Evolutionary conservation across 1,284 basidiomycete species (phyloP).

Genomic region (Mycena citricolor): DNA sequence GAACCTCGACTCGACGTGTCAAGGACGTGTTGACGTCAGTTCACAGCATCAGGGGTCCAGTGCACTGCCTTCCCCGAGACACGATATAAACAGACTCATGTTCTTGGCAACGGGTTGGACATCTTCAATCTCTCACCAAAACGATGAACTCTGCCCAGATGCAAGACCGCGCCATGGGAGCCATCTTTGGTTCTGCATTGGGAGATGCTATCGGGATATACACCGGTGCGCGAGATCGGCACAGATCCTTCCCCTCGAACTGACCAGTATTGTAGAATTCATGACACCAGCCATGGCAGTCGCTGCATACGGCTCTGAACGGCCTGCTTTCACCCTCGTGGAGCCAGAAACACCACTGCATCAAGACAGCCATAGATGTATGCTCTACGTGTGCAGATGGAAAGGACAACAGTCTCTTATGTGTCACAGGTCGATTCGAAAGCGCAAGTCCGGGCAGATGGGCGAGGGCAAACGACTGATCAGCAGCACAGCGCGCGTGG

Average conservation of each 20-base stretch:
- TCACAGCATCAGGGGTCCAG: too few species aligned
- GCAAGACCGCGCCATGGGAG: slow-evolving; percentile 23
- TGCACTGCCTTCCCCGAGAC: too few species aligned
- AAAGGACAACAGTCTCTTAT: neutral
- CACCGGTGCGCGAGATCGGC: slow-evolving; percentile 19
- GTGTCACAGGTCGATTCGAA: slow-evolving; percentile 17
- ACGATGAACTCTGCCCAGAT: slow-evolving; percentile 15
- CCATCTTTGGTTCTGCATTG: slow-evolving; percentile 25
- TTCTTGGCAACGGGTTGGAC: too few species aligned
- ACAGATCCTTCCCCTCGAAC: slow-evolving; percentile 1
- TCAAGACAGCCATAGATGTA: slow-evolving; percentile 20
- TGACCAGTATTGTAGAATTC: slow-evolving; percentile 12
- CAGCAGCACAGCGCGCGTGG: slow-evolving; percentile 23
- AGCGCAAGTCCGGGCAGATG: neutral
- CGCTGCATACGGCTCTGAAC: slow-evolving; percentile 13
- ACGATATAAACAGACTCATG: too few species aligned
- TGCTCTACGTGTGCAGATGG: neutral
- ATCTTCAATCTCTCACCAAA: too few species aligned
- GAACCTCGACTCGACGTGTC: too few species aligned
- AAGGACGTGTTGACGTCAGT: too few species aligned
- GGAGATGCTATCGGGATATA: slow-evolving; percentile 27
- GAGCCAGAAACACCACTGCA: slow-evolving; percentile 16
- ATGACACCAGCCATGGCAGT: slow-evolving; percentile 15
- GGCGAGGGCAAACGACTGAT: neutral
- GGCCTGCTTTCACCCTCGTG: slow-evolving; percentile 14